A percentile compares a stretch with the other conserved stretches of the same genome.
Evolutionary conservation across 2,329 filamentous ascomycete genomes (phyloP).

Genomic region (Epichloe aotearoae): DNA sequence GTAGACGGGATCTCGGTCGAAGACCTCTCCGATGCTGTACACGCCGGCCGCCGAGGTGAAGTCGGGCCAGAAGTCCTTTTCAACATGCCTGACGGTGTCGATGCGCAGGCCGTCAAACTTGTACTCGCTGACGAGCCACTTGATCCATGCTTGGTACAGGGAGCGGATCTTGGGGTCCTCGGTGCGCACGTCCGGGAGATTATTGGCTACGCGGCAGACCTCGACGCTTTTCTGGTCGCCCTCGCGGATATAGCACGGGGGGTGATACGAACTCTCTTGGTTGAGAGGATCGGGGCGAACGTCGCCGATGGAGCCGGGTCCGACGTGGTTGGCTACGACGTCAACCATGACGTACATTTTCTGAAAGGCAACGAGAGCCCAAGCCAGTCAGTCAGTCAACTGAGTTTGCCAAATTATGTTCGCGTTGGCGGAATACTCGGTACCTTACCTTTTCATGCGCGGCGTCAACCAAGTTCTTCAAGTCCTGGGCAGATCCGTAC

Average conservation of each 20-base stretch:
- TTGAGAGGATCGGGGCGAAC: constrained; percentile 33
- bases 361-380: constrained; percentile 2
- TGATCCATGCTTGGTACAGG: constrained; percentile 46
- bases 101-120: constrained; percentile 48
- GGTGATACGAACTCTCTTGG: constrained; percentile 44
- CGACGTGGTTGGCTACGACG: constrained; percentile 46
- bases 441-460: constrained; percentile 46
- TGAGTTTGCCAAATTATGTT: no score
- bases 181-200: constrained; percentile 50
- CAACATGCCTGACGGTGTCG: constrained; percentile 49
- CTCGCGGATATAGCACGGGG: constrained; percentile 37
- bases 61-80: constrained; percentile 41
- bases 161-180: constrained; percentile 32
- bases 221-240: constrained; percentile 31
- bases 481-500: constrained; percentile 45
- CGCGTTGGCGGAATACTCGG: no score
- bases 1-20: constrained; percentile 37
- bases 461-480: constrained; percentile 40
- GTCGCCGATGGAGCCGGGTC: constrained; percentile 34
- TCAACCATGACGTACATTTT: constrained; percentile 46
- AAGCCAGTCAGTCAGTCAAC: no score
- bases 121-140: constrained; percentile 43
- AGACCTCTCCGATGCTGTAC: constrained; percentile 48
- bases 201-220: constrained; percentile 37
- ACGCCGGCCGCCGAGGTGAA: constrained; percentile 43